phyloP scores from a whole-genome alignment of 257 asterid genomes.

The Voacanga thouarsii region DNA sequence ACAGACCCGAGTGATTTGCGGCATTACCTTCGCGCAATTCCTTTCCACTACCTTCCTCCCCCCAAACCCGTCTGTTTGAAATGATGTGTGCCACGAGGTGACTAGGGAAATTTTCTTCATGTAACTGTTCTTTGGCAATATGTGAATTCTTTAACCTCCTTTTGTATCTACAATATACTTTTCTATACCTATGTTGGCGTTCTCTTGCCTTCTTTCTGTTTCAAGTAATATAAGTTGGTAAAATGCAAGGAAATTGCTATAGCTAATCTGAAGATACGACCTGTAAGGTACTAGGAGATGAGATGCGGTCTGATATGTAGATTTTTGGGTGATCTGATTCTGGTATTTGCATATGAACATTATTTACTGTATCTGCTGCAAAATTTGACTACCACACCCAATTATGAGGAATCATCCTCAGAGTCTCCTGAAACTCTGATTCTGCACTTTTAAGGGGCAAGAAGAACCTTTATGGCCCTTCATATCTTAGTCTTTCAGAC shows the following conservation, averaged over 20 bases:
- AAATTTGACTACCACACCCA: slow-evolving; percentile 68
- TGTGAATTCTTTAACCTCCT: neutral
- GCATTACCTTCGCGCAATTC: neutral
- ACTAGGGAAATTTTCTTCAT: neutral
- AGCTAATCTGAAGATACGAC: neutral
- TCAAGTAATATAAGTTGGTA: neutral
- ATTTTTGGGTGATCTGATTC: too few species aligned
- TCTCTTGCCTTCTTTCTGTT: neutral
- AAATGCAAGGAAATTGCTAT: neutral
- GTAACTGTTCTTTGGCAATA: neutral
- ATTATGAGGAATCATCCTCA: slow-evolving; percentile 86
- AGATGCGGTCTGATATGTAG: neutral
- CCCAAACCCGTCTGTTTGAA: neutral
- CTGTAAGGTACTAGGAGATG: too few species aligned
- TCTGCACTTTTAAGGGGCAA: slow-evolving; percentile 74
- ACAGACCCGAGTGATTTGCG: neutral
- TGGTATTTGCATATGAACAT: neutral
- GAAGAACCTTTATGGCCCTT: slow-evolving; percentile 74
- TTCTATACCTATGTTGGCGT: neutral
- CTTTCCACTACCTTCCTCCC: neutral
- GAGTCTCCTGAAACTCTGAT: slow-evolving; percentile 76
- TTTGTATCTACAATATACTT: neutral
- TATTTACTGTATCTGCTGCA: neutral
- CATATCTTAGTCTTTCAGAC: slow-evolving; percentile 84
- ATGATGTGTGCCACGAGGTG: neutral